Conservation (phyloP, 805 yeast genomes). For the Alloascoidea africana region DNA sequence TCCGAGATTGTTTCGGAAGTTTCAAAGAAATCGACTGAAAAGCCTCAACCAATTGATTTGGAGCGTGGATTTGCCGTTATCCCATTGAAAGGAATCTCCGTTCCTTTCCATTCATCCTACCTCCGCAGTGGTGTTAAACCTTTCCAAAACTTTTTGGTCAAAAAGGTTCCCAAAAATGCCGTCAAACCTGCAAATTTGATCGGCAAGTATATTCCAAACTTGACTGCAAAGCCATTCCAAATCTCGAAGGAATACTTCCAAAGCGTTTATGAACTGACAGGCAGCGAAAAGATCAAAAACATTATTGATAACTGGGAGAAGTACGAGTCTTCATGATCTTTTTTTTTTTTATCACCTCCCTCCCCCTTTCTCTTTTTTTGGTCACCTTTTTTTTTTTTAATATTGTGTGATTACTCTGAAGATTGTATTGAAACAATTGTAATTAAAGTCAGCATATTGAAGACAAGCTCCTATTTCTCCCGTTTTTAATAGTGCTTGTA, state of each 20-base stretch:
- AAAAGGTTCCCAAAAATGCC: constrained; percentile 89
- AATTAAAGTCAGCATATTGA: no score
- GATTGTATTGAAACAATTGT: background rate
- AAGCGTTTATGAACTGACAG: constrained; percentile 85
- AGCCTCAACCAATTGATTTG: constrained; percentile 92
- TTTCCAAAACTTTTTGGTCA: constrained; percentile 92
- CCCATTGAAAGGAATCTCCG: constrained; percentile 97
- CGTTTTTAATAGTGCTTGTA: no score
- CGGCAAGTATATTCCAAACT: constrained; percentile 94
- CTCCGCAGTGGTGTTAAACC: constrained; percentile 98
- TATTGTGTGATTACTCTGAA: background rate
- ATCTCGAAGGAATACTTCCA: constrained; percentile 94
- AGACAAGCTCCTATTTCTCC: no score
- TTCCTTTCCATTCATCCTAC: constrained; percentile 99
- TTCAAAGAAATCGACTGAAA: constrained; percentile 63
- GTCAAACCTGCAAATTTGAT: constrained; percentile 88
- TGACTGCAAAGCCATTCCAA: constrained; percentile 95
- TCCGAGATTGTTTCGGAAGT: constrained; percentile 80
- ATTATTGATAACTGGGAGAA: constrained; percentile 93
- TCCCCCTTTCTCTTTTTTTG: constrained; percentile 2
- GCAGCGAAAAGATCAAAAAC: constrained; percentile 78
- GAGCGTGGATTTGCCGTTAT: constrained; percentile 98
- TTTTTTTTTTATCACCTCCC: background rate
- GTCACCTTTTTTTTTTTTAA: constrained; percentile 2
- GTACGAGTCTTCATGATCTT: constrained; percentile 27